Percentiles rank a stretch among this genome's conserved stretches.
These are phyloP conservation scores for Wallacemonas sp. DNA, from an alignment of 208 protist genomes.

Conservation along the genomic window DNA sequence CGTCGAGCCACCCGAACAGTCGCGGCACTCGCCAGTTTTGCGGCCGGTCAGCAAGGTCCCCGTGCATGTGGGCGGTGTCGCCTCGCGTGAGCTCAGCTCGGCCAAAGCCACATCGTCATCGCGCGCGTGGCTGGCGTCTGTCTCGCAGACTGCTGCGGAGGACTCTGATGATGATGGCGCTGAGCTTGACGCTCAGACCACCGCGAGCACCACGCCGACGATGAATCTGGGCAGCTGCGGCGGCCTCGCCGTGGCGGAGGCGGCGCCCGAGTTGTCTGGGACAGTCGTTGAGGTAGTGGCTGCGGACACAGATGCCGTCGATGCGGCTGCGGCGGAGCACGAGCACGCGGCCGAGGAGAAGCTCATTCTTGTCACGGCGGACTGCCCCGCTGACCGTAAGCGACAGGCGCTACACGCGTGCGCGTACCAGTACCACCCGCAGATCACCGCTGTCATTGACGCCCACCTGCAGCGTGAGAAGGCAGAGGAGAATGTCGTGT, in stretches of 20 bases:
- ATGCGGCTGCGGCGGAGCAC: too few relatives aligned
- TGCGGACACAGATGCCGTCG: too few relatives aligned
- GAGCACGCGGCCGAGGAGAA: not conserved
- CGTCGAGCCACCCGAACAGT: too few relatives aligned
- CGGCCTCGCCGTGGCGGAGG: too few relatives aligned
- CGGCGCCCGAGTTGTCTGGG: too few relatives aligned
- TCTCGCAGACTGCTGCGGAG: not conserved
- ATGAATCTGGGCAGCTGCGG: too few relatives aligned
- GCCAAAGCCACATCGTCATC: not conserved
- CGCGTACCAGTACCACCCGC: slow-evolving; percentile 3
- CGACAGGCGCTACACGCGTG: slow-evolving; percentile 1
- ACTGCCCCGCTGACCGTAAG: slow-evolving; percentile 6
- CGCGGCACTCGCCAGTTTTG: too few relatives aligned
- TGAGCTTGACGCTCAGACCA: too few relatives aligned
- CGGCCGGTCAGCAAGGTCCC: too few relatives aligned
- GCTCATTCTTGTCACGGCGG: not conserved
- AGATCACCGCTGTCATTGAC: not conserved
- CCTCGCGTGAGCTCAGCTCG: not conserved
- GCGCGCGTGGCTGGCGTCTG: not conserved
- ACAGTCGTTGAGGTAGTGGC: too few relatives aligned
- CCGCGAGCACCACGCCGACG: too few relatives aligned
- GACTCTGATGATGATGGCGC: not conserved
- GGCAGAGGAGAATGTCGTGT: slow-evolving; percentile 6
- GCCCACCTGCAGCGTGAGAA: slow-evolving; percentile 8
- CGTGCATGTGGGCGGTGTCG: not conserved